Evolutionary conservation across 352 stramenopile species (phyloP), one percentile per base, ranked within the genome.

Genomic region (Thalassiosira exigua): DNA sequence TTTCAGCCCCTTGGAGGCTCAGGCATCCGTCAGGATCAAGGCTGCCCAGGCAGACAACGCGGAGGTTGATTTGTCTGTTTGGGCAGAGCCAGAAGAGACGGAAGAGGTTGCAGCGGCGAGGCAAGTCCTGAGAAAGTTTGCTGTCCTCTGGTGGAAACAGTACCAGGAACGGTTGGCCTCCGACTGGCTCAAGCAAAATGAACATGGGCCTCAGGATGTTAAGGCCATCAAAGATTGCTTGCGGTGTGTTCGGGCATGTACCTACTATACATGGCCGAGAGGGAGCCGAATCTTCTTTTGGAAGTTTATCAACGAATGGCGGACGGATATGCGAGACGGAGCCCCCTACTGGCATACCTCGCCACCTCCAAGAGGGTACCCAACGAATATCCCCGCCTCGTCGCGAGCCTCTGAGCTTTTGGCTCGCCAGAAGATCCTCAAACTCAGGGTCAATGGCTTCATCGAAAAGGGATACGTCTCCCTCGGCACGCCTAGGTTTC

Each of bases 351-450:
- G 3, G 1, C 36, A 24, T 12, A 48, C 44, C 39, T 11, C 2
- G 1, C 39, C 33, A 44, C 7, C 36, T 14, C 36, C 7, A 14
- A 44, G 36, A 14, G 36, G 36, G 7, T 44, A 44, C 36, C 36
- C 50, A 3, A 9, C 2, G 12, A 75, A 75, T 52, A 51, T 75
- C 11, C 67, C 53, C n/a, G 41, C 53, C 14, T 21, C 41, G 0
- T 61, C 54, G 17, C 21, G 57, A 27, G 67, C 67, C 19, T 17
- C 44, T 2, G 46, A 75, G 21, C 30, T 69, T 9, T 9, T 42
- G 21, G 42, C 42, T 22, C 3, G 75, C 0, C 46, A 75, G 24
- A 79, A 83, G 33, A 62, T 78, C 1, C 68, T 78, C 19, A 54
- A 56, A 21, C 22, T 82, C 1, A 4, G 48, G 5, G 52, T 73